These are phyloP conservation scores for Penicillium mononematosum DNA, from an alignment of 495 filamentous ascomycete species.

Conservation along the genomic window DNA sequence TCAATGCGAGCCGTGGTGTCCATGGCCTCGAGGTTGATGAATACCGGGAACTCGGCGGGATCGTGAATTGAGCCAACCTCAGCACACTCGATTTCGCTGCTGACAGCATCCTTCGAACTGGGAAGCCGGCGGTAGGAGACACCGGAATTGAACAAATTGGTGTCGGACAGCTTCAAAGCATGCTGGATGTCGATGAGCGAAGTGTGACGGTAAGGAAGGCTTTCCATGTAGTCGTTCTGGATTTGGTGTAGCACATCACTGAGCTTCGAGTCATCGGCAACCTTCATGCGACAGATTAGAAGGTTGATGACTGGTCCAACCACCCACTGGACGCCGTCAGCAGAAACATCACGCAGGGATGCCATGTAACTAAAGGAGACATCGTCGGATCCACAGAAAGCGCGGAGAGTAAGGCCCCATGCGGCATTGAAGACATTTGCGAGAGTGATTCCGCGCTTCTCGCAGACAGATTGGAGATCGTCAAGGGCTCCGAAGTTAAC, in stretches of 20 bases:
- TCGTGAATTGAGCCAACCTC: slow-evolving; percentile 49
- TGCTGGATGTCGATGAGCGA: slow-evolving; percentile 57
- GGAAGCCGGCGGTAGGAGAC: slow-evolving; percentile 47
- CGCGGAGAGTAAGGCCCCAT: slow-evolving; percentile 53
- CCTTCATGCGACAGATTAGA: slow-evolving; percentile 49
- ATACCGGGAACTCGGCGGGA: slow-evolving; percentile 56
- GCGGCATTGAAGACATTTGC: slow-evolving; percentile 53
- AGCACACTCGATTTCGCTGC: slow-evolving; percentile 36
- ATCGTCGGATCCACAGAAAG: slow-evolving; percentile 49
- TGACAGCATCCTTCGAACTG: slow-evolving; percentile 16
- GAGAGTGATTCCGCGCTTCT: slow-evolving; percentile 48
- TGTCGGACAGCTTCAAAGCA: slow-evolving; percentile 38
- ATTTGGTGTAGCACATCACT: slow-evolving; percentile 37
- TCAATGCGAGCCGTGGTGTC: slow-evolving; percentile 48
- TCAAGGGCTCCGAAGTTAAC: slow-evolving; percentile 31
- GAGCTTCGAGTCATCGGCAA: slow-evolving; percentile 27
- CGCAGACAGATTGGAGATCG: slow-evolving; percentile 43
- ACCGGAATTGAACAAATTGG: slow-evolving; percentile 44
- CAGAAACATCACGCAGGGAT: slow-evolving; percentile 50
- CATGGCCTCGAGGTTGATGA: slow-evolving; percentile 53
- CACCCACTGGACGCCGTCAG: slow-evolving; percentile 45
- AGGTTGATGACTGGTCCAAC: slow-evolving; percentile 57
- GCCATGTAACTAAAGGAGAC: slow-evolving; percentile 55
- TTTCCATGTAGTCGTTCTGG: slow-evolving; percentile 52
- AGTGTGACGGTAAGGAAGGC: slow-evolving; percentile 45